Conservation (phyloP, 768 basidiomycete species). For the Antrodiella citrinella region DNA sequence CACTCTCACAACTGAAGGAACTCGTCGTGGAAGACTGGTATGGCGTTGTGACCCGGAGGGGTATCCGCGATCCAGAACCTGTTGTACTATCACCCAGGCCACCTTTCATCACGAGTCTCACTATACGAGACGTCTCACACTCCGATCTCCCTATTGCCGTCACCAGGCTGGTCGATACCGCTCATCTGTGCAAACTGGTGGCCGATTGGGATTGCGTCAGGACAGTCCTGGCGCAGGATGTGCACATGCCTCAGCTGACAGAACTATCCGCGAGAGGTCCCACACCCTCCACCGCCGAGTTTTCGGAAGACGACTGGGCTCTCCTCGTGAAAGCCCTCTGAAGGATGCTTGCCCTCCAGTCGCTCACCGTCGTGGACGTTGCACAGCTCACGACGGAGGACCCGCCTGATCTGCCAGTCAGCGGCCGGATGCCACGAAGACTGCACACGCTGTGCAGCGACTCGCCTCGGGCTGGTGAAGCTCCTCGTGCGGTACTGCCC, state of each 20-base stretch:
- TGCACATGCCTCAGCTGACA: neutral
- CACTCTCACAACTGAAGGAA: neutral
- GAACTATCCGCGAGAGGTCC: neutral
- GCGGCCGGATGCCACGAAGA: too few species aligned
- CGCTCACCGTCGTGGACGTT: too few species aligned
- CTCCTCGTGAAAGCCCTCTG: too few species aligned
- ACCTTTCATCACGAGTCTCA: neutral
- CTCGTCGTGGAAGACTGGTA: neutral
- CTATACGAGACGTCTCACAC: neutral
- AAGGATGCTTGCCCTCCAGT: too few species aligned
- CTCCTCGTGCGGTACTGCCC: too few species aligned
- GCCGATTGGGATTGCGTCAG: neutral
- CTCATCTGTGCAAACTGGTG: neutral
- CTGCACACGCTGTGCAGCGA: too few species aligned
- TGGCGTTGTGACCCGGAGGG: too few species aligned
- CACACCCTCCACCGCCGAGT: neutral
- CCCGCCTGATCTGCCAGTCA: too few species aligned
- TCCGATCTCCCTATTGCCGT: neutral
- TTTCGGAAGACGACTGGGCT: neutral
- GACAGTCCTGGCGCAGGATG: neutral
- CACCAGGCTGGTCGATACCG: neutral
- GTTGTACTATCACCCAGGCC: neutral
- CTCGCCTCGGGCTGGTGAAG: too few species aligned
- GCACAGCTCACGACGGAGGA: too few species aligned
- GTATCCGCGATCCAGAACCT: neutral